Evolutionary conservation across 2,329 filamentous ascomycete genomes (phyloP).

Genomic region (Acrocalymma vagum): DNA sequence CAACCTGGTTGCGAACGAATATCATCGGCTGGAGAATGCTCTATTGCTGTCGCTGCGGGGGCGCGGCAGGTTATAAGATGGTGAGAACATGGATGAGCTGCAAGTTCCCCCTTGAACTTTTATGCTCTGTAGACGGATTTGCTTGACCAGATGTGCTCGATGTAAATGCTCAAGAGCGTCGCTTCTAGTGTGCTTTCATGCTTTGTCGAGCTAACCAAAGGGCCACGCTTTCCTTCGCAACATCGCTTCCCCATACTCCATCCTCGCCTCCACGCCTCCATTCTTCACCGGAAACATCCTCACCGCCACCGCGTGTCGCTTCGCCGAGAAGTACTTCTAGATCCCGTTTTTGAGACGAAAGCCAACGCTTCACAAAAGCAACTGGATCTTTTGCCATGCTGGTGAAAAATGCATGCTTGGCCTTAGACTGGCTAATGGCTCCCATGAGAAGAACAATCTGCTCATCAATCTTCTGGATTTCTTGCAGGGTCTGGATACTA

Average conservation of each 20-base stretch:
- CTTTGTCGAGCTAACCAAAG: constrained; percentile 62
- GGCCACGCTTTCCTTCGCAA: constrained; percentile 69
- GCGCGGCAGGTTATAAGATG: too few relatives aligned
- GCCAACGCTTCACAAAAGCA: constrained; percentile 85
- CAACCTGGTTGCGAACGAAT: too few relatives aligned
- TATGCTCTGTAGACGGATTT: too few relatives aligned
- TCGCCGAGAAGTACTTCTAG: constrained; percentile 89
- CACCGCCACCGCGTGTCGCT: constrained; percentile 65
- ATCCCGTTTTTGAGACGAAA: constrained; percentile 89
- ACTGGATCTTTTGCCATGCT: constrained; percentile 82
- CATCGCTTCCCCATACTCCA: constrained; percentile 70
- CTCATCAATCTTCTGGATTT: constrained; percentile 81
- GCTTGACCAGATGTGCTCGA: too few relatives aligned
- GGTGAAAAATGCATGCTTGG: constrained; percentile 88
- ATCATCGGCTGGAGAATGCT: too few relatives aligned
- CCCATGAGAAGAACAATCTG: constrained; percentile 85
- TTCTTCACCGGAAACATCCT: constrained; percentile 67
- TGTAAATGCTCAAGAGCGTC: too few relatives aligned
- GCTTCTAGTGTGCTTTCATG: constrained; percentile 40
- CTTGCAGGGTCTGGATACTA: constrained; percentile 72
- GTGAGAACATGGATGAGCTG: too few relatives aligned
- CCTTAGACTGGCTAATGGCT: constrained; percentile 83
- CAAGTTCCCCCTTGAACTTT: too few relatives aligned
- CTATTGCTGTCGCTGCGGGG: too few relatives aligned
- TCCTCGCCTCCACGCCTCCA: constrained; percentile 71